These are phyloP conservation scores for Psilocybe subaeruginosa DNA, from an alignment of 768 basidiomycete genomes.

Conservation along the genomic window DNA sequence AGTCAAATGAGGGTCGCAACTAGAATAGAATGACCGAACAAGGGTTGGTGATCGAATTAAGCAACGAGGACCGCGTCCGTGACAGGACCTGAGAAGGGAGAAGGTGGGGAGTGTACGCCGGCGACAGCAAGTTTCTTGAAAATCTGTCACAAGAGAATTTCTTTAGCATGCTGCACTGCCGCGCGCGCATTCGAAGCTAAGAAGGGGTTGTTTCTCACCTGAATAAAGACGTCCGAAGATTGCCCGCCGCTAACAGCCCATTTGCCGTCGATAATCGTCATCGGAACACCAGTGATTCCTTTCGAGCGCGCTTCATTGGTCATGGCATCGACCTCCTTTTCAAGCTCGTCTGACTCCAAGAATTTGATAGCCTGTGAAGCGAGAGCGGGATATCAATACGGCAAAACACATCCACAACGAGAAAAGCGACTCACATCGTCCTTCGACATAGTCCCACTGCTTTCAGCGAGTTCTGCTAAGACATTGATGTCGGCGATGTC, in stretches of 20 bases:
- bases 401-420: background rate
- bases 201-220: conserved; percentile 35
- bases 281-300: conserved; percentile 79
- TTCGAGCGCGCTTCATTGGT: conserved; percentile 63
- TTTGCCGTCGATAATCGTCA: conserved; percentile 77
- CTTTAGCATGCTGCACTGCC: background rate
- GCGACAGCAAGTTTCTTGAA: conserved; percentile 54
- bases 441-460: conserved; percentile 57
- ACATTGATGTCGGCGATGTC: conserved; percentile 64
- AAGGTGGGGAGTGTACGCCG: conserved; percentile 35
- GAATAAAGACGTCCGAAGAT: conserved; percentile 68
- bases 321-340: conserved; percentile 64
- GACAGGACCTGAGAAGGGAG: conserved; percentile 35
- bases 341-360: conserved; percentile 65
- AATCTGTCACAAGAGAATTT: conserved; percentile 30
- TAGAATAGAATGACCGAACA: background rate
- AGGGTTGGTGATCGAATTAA: conserved; percentile 12
- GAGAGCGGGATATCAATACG: background rate
- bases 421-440: conserved; percentile 49
- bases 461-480: conserved; percentile 62
- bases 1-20: conserved; percentile 2
- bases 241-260: conserved; percentile 81
- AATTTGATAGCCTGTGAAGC: conserved; percentile 58
- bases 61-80: conserved; percentile 32
- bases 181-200: background rate